Base-by-base conservation (phyloP, 345 rosid species). In the Dimocarpus longan region DNA sequence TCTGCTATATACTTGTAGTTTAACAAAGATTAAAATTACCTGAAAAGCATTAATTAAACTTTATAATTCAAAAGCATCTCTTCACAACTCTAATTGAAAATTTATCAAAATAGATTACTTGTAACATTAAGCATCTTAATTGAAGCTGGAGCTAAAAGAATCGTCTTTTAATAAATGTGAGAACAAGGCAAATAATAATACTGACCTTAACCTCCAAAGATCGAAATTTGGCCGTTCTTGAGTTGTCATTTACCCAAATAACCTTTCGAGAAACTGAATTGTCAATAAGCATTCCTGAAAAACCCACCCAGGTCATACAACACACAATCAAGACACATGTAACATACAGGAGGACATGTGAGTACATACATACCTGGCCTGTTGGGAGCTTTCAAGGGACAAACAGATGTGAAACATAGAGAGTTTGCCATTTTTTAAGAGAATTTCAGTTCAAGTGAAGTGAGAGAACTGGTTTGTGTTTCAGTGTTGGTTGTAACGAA, bases 161-260 rank as follows among this genome's bases (percentile, higher is more conserved):
- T n/a, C 75, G 46, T 28, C 22, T 48, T 28, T 40, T 50, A n/a
- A 65, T 32, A 75, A 4, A 32, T 71, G 16, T 28, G 74, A 72
- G 19, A 59, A 70, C 54, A 82, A 63, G 37, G 1, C 37, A 32
- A 32, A 2, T 32, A 32, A 2, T 32, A 32, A n/a, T 66, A 64
- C 87, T 81, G 66, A 96, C 97, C 94, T 90, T 89, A 44, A 84
- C 85, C 76, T 89, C 89, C 62, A 90, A 87, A 65, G 90, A 87
- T 79, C 79, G 89, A 84, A 84, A 77, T 83, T 85, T 91, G 65
- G 82, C 82, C 79, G 65, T 60, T 76, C 60, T 82, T 37, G 90
- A 74, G 82, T 46, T 87, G 71, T 82, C 80, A 73, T 75, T 87
- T 32, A 80, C 82, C 73, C 83, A 74, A 76, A 83, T 67, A 87